Base-by-base conservation (phyloP, 1,284 basidiomycete species). In the Peniophora sp. region DNA sequence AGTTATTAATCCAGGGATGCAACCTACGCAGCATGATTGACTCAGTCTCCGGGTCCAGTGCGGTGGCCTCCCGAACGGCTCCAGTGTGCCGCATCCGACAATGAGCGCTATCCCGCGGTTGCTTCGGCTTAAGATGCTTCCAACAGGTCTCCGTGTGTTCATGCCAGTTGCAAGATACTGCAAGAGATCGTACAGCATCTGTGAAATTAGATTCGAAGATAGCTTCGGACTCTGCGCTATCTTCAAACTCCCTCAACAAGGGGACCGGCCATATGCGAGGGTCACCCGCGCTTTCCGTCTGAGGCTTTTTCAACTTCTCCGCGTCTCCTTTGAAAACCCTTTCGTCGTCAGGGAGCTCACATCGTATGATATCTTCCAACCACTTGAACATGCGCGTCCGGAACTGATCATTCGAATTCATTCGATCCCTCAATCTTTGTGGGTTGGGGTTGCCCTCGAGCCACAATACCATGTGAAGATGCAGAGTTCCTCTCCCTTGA, bases 381-480 rank as follows among this genome's bases (percentile, higher is more conserved):
- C 49, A 57, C 8, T 0, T 0, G 15, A 57, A 51, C 23, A 57
- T 18, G 5, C 18, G 17, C 2, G 34, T 3, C 18, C 51, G 48
- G 24, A 49, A 57, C 2, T 3, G 17, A 0, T 1, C 12, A 18
- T 36, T 15, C 3, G 1, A 36, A 3, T 3, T 15, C 48, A 58
- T 56, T 0, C 36, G 17, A 24, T 56, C 50, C 0, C 55, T 34
- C 20, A 59, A 39, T 0, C 12, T 15, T 10, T 56, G 54, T 6
- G 56, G 48, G 2, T 37, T 49, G 1, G 52, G 52, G 11, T 53
- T 51, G 0, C 55, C 55, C 2, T 34, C n/a, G 2, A 60, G 41
- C 62, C 61, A 63, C 12, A 62, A 39, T 2, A 64, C 8, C 49
- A 62, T 54, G 50, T 63, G 60, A 22, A 60, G 51, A 51, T 62